Base-by-base conservation (phyloP, 805 yeast genomes). In the Priceomyces melissophilus region DNA sequence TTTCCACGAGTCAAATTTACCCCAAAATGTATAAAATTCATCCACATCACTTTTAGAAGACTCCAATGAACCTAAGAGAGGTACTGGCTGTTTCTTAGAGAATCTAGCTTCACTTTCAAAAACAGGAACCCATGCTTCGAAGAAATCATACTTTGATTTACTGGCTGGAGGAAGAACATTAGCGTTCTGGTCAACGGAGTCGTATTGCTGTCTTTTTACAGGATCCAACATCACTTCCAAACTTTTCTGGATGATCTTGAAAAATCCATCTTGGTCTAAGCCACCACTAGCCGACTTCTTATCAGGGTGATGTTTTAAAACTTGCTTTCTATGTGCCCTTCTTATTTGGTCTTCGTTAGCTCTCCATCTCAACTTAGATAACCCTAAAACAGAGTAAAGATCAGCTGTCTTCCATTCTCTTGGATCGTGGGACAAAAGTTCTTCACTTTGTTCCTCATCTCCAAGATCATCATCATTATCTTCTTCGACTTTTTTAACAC, bases 361-460 rank as follows among this genome's bases (percentile, higher is more conserved):
- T 53, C 69, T 81, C 82, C 78, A 84, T 75, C 99, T 83, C 67
- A 87, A 80, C 63, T 88, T 87, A 47, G 95, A 82, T 57, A 93
- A 75, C 49, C 99, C 98, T 69, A 93, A 79, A 37, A 93, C 98
- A 41, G 95, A 96, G 59, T 93, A 93, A 69, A 93, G 84, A 67
- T 93, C 97, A 52, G 93, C 95, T 40, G 83, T 72, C 72, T 93
- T 93, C 99, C 99, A 93, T 63, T 93, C 96, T 77, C 96, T 85
- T 60, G 99, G 96, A 63, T 93, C 98, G 58, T 87, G 95, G 26
- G 76, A 69, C 54, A 93, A 78, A 68, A 91, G 74, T 41, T 82
- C 84, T 41, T 69, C 81, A 38, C 69, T 63, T 63, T 80, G 84
- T 43, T 81, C 88, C 50, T 82, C 90, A 57, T 89, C 95, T 25